Conservation (phyloP, 2,329 filamentous ascomycete genomes). For the Apiospora sp. region DNA sequence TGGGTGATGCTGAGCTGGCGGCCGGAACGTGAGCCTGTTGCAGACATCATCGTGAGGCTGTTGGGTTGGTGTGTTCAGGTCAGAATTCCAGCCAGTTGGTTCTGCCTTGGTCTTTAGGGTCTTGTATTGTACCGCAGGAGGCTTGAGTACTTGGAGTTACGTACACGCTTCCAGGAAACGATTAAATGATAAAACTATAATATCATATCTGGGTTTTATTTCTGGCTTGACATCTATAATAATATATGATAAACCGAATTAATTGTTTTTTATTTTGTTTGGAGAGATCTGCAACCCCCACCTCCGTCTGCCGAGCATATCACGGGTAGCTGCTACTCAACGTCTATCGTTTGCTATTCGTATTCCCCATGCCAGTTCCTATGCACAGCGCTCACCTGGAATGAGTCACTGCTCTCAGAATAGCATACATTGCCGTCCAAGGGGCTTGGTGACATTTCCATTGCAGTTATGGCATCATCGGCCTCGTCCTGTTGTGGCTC, state of each 20-base stretch:
- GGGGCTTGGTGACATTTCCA: background rate
- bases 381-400: background rate
- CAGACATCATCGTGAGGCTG: slow-evolving; percentile 12
- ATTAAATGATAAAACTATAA: background rate
- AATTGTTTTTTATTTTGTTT: background rate
- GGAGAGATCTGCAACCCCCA: background rate
- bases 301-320: background rate
- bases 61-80: slow-evolving; percentile 22
- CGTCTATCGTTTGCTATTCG: background rate
- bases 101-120: background rate
- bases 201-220: no score
- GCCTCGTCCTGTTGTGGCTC: background rate
- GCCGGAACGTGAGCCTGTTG: slow-evolving; percentile 3
- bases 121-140: background rate
- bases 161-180: background rate
- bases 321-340: background rate
- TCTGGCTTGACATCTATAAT: background rate
- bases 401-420: background rate
- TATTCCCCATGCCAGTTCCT: background rate
- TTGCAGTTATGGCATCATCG: background rate
- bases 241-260: background rate
- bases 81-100: slow-evolving; percentile 8
- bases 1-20: slow-evolving; percentile 23
- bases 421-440: background rate
- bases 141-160: background rate